A percentile compares a stretch with the other conserved stretches of the same genome.
Conservation (phyloP, 139 green algal species). For the Closterium sp. region DNA sequence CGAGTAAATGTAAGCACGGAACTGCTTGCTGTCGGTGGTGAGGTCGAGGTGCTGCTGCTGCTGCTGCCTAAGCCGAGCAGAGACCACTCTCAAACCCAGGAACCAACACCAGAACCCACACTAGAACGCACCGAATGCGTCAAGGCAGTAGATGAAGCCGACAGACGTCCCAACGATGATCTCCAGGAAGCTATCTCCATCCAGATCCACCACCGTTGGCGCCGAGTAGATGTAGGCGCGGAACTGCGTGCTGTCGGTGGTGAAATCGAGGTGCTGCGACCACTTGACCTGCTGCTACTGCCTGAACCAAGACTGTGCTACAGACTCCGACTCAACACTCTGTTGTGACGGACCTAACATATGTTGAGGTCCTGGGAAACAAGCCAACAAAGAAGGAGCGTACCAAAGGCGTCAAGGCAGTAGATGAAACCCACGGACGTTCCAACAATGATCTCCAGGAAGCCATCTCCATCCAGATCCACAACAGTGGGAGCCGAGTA, state of each 20-base stretch:
- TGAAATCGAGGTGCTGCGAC: conserved; percentile 88
- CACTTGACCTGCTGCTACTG: conserved; percentile 20
- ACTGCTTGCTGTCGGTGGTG: conserved; percentile 78
- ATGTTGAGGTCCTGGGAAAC: too few relatives aligned
- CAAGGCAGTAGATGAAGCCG: too few relatives aligned
- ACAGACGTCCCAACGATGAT: too few relatives aligned
- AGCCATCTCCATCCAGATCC: conserved; percentile 82
- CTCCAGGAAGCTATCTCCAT: too few relatives aligned
- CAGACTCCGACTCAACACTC: too few relatives aligned
- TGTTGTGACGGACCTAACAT: too few relatives aligned
- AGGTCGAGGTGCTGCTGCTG: conserved; percentile 94
- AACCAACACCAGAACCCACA: neutral
- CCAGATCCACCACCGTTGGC: too few relatives aligned
- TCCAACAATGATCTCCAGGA: conserved; percentile 86
- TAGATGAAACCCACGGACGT: conserved; percentile 94
- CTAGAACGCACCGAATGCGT: conserved; percentile 56
- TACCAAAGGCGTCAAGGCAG: conserved; percentile 71
- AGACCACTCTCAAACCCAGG: too few relatives aligned
- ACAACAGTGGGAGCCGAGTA: conserved; percentile 80
- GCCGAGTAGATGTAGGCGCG: too few relatives aligned
- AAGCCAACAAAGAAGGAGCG: too few relatives aligned
- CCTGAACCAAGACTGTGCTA: too few relatives aligned
- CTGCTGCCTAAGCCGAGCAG: too few relatives aligned
- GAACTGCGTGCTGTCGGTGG: conserved; percentile 80
- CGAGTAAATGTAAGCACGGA: conserved; percentile 78